These are phyloP conservation scores for Schrenkiella parvula DNA, from an alignment of 345 rosid species.

Conservation along the genomic window DNA sequence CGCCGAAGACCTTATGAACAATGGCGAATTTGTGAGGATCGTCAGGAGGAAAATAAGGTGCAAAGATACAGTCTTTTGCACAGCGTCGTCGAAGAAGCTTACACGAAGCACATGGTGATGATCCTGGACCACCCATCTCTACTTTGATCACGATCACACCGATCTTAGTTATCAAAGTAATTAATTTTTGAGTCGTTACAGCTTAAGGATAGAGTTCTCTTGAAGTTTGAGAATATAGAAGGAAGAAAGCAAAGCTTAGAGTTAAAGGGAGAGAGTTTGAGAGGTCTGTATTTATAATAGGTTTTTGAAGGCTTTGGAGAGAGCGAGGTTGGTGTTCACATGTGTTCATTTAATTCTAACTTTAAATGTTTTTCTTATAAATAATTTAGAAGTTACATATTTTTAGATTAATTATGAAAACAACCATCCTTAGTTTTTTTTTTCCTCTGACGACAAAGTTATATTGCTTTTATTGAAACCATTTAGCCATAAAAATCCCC, in stretches of 20 bases:
- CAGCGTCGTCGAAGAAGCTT: constrained; percentile 76
- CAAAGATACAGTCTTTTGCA: constrained; percentile 76
- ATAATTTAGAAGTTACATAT: neutral
- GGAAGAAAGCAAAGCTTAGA: constrained; percentile 26
- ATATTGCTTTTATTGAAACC: neutral
- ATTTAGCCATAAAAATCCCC: neutral
- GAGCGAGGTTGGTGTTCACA: constrained; percentile 15
- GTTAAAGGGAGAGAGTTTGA: constrained; percentile 37
- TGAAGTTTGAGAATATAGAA: neutral
- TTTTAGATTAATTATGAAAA: neutral
- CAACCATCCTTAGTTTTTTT: neutral
- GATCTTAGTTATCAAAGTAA: neutral
- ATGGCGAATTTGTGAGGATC: constrained; percentile 81
- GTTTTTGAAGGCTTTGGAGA: constrained; percentile 21
- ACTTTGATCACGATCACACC: neutral
- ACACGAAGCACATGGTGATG: constrained; percentile 88
- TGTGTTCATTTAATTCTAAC: constrained; percentile 38
- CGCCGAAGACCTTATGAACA: constrained; percentile 88
- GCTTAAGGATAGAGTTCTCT: neutral
- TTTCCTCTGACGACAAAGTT: neutral
- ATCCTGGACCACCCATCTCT: constrained; percentile 44
- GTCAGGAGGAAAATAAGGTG: constrained; percentile 84
- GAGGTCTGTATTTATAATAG: constrained; percentile 50
- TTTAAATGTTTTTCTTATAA: neutral
- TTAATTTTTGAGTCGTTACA: neutral